phyloP scores from a whole-genome alignment of 768 basidiomycete species.

The Tulasnella calospora region DNA sequence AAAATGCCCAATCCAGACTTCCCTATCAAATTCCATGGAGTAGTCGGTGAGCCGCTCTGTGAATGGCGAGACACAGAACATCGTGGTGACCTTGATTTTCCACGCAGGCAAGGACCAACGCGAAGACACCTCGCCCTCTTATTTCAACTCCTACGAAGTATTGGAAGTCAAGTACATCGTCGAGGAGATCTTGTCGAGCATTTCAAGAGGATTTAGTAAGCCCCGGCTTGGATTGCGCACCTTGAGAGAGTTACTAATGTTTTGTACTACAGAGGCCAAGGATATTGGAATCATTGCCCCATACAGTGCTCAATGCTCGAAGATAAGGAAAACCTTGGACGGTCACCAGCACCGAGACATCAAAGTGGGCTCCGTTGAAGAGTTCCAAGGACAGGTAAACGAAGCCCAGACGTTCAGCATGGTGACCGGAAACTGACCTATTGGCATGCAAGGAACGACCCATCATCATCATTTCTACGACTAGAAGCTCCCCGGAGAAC shows the following conservation, averaged over 20 bases:
- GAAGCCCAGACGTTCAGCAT: background rate
- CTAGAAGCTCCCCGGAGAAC: constrained; percentile 20
- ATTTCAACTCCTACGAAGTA: constrained; percentile 23
- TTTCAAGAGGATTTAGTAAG: too few relatives aligned
- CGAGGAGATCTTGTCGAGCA: background rate
- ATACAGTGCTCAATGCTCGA: constrained; percentile 18
- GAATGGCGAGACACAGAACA: background rate
- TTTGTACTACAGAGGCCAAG: background rate
- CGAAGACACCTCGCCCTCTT: constrained; percentile 18
- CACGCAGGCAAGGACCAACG: constrained; percentile 20
- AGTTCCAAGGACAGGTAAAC: constrained; percentile 23
- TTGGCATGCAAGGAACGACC: constrained; percentile 21
- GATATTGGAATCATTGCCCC: constrained; percentile 23
- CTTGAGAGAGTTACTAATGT: too few relatives aligned
- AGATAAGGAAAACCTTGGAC: background rate
- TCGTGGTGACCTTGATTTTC: background rate
- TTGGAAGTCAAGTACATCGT: constrained; percentile 4
- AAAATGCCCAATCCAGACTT: constrained; percentile 3
- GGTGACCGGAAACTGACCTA: background rate
- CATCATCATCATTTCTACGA: constrained; percentile 30
- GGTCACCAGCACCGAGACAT: background rate
- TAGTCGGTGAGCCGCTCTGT: background rate
- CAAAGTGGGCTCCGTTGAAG: constrained; percentile 19
- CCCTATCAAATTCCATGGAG: constrained; percentile 5
- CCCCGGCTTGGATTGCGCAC: too few relatives aligned